Percentiles rank a stretch among this genome's conserved stretches.
These are phyloP conservation scores for Fusarium siculi DNA, from an alignment of 2,329 filamentous ascomycete genomes.

Conservation along the genomic window DNA sequence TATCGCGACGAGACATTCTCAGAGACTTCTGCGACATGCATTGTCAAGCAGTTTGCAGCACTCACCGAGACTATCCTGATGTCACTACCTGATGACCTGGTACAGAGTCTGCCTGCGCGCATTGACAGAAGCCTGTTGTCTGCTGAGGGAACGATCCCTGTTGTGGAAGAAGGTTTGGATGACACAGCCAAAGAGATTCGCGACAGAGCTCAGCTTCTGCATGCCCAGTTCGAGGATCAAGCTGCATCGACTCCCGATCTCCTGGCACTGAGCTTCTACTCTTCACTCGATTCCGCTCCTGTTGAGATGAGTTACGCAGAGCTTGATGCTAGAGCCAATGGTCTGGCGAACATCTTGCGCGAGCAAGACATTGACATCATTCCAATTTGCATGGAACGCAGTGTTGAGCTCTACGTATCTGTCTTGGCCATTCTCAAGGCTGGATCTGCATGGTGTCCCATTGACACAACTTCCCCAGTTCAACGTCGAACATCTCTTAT, in stretches of 20 bases:
- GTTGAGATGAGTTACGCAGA: conserved; percentile 12
- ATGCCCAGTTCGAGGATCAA: conserved; percentile 27
- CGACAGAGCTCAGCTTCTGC: neutral
- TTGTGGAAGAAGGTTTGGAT: neutral
- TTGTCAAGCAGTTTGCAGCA: conserved; percentile 10
- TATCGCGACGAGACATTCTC: conserved; percentile 17
- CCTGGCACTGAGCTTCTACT: conserved; percentile 13
- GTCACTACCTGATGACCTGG: neutral
- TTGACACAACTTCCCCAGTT: conserved; percentile 15
- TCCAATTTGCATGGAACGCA: conserved; percentile 15
- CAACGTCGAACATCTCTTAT: conserved; percentile 26
- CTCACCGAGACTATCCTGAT: neutral
- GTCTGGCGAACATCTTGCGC: conserved; percentile 3
- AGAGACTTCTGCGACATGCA: neutral
- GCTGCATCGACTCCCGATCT: neutral
- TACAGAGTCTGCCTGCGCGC: neutral
- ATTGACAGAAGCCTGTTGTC: neutral
- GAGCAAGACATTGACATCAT: conserved; percentile 20
- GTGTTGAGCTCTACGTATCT: conserved; percentile 17
- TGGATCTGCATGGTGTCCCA: conserved; percentile 25
- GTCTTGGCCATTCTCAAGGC: conserved; percentile 24
- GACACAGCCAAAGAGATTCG: neutral
- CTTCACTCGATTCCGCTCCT: neutral
- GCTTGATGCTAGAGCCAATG: conserved; percentile 18
- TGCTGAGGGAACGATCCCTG: neutral